These are phyloP conservation scores for Lantana camara DNA, from an alignment of 257 asterid genomes.

Conservation along the genomic window DNA sequence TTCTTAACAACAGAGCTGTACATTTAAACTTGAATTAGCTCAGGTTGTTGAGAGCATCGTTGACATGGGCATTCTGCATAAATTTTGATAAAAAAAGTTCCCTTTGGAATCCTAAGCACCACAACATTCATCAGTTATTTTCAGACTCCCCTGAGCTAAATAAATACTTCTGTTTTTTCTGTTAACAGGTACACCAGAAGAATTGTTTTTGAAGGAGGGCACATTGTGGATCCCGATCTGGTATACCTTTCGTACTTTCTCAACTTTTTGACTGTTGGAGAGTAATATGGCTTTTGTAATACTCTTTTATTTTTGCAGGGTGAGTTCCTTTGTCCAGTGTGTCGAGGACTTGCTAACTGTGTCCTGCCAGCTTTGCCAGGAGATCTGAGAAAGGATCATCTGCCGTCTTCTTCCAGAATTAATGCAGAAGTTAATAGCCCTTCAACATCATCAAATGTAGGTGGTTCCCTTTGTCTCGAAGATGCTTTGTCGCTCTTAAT, in stretches of 20 bases:
- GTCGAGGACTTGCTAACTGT: conserved; percentile 93
- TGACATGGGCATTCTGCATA: not conserved
- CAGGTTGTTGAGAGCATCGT: not conserved
- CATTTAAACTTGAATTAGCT: not conserved
- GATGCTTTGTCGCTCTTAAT: conserved; percentile 64
- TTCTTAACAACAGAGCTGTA: no score
- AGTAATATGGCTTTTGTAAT: conserved; percentile 28
- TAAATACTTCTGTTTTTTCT: conserved; percentile 16
- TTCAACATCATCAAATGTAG: conserved; percentile 37
- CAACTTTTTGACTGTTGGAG: conserved; percentile 23
- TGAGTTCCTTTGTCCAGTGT: conserved; percentile 98
- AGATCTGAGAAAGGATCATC: conserved; percentile 41
- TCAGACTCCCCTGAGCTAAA: conserved; percentile 17
- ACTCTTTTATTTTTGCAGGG: conserved; percentile 58
- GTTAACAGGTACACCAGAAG: conserved; percentile 70
- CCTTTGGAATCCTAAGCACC: conserved; percentile 12
- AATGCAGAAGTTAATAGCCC: conserved; percentile 33
- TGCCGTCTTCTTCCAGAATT: conserved; percentile 34
- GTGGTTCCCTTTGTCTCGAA: conserved; percentile 46
- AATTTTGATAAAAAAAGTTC: not conserved
- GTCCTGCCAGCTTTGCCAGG: conserved; percentile 71
- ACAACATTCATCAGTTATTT: not conserved
- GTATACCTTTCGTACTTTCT: conserved; percentile 40
- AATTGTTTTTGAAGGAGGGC: conserved; percentile 94
- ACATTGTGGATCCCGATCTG: conserved; percentile 96